Conservation (phyloP, 371 early-diverging fungal species). For the Actinomortierella ambigua region DNA sequence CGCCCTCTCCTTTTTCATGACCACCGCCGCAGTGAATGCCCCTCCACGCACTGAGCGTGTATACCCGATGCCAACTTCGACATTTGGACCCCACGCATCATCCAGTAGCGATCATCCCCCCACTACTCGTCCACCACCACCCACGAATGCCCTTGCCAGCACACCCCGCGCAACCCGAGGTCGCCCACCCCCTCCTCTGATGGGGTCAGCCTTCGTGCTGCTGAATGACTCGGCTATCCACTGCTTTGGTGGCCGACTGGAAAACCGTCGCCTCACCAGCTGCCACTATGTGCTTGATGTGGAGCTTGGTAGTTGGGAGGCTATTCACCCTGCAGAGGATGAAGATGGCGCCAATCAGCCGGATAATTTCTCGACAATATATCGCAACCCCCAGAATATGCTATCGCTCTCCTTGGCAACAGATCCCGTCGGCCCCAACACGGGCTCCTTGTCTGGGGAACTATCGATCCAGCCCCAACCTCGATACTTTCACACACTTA, state of each 20-base stretch:
- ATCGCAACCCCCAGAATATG: constrained; percentile 2
- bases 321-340: constrained; percentile 20
- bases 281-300: constrained; percentile 71
- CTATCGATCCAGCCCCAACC: constrained; percentile 35
- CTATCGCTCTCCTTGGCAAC: constrained; percentile 40
- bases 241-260: constrained; percentile 75
- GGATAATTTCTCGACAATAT: no score
- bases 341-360: background rate
- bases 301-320: constrained; percentile 60
- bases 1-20: background rate
- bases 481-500: constrained; percentile 63
- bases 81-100: background rate
- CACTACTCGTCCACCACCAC: constrained; percentile 9
- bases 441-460: constrained; percentile 18
- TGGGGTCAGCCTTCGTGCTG: constrained; percentile 70
- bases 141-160: constrained; percentile 42
- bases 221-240: constrained; percentile 58
- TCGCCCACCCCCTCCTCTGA: constrained; percentile 68
- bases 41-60: background rate
- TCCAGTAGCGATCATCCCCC: background rate
- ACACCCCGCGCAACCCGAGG: constrained; percentile 41
- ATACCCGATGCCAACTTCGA: constrained; percentile 4
- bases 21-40: constrained; percentile 1
- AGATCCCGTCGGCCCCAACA: constrained; percentile 27
- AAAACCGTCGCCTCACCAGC: constrained; percentile 71